Percentiles rank a stretch among this genome's conserved stretches.
These are phyloP conservation scores for Oryza punctata DNA, from an alignment of 176 grass and related monocot genomes.

Conservation along the genomic window DNA sequence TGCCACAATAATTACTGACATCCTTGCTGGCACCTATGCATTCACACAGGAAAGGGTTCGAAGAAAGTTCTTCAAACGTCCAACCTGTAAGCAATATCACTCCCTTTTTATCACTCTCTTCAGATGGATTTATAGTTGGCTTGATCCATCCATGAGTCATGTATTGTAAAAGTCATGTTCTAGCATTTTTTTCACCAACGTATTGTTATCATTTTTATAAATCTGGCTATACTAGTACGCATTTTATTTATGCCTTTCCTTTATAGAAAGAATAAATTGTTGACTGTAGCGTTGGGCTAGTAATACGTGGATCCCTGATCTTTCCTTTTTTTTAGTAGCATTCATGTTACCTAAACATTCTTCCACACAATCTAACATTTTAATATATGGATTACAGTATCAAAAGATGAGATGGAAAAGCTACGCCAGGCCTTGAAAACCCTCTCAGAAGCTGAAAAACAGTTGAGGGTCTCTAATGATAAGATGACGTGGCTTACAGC, in stretches of 20 bases:
- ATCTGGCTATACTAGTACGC: neutral
- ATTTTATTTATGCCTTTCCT: slow-evolving; percentile 7
- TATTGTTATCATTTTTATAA: neutral
- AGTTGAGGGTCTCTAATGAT: slow-evolving; percentile 91
- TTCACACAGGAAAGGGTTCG: slow-evolving; percentile 58
- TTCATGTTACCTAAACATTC: slow-evolving; percentile 23
- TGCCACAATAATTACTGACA: slow-evolving; percentile 91
- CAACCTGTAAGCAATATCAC: slow-evolving; percentile 63
- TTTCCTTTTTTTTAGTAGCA: neutral
- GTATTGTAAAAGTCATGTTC: neutral
- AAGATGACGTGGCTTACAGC: slow-evolving; percentile 97
- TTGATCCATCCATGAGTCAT: neutral
- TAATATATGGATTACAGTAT: slow-evolving; percentile 65
- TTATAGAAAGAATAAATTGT: slow-evolving; percentile 11
- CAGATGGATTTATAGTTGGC: slow-evolving; percentile 12
- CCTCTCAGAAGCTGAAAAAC: slow-evolving; percentile 93
- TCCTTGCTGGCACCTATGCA: slow-evolving; percentile 80
- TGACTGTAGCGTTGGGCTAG: neutral
- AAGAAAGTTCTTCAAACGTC: slow-evolving; percentile 86
- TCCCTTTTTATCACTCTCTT: neutral
- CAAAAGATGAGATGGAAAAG: slow-evolving; percentile 89
- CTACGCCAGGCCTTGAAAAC: slow-evolving; percentile 83
- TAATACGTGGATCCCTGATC: neutral
- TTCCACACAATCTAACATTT: slow-evolving; percentile 39
- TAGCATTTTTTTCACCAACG: slow-evolving; percentile 10